phyloP scores from a whole-genome alignment of 148 eudicot species.

The Diospyros kaki region DNA sequence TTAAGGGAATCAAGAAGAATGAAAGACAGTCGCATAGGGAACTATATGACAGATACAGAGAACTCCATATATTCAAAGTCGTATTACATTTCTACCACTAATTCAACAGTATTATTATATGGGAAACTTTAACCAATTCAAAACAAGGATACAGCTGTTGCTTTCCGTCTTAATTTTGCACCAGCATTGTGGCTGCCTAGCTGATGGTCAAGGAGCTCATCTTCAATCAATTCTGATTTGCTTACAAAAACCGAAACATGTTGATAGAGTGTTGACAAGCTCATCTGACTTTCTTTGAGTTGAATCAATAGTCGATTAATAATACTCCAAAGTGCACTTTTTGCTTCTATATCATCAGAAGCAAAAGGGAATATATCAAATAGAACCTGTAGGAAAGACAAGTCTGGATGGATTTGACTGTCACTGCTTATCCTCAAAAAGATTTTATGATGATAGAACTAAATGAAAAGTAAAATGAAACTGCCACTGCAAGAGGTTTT shows the following conservation, averaged over 20 bases:
- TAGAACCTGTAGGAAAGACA: slow-evolving; percentile 61
- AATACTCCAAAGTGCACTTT: slow-evolving; percentile 83
- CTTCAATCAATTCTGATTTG: slow-evolving; percentile 70
- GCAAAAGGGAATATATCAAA: slow-evolving; percentile 69
- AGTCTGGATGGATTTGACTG: slow-evolving; percentile 43
- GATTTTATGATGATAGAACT: neutral
- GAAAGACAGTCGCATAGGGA: neutral
- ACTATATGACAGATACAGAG: neutral
- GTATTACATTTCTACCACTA: neutral
- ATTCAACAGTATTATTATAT: neutral
- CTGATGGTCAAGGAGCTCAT: slow-evolving; percentile 56
- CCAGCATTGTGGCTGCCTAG: slow-evolving; percentile 27
- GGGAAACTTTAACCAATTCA: neutral
- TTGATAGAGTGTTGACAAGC: slow-evolving; percentile 37
- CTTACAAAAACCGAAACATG: slow-evolving; percentile 50
- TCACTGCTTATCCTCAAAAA: slow-evolving; percentile 10
- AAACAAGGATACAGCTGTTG: slow-evolving; percentile 69
- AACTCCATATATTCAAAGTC: neutral
- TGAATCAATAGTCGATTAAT: slow-evolving; percentile 48
- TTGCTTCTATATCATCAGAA: slow-evolving; percentile 79
- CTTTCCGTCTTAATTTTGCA: slow-evolving; percentile 33
- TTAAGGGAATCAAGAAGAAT: slow-evolving; percentile 38
- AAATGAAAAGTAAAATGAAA: neutral
- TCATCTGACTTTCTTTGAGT: slow-evolving; percentile 45
- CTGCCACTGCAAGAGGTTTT: slow-evolving; percentile 1